These are phyloP conservation scores for Acrocalymma vagum DNA, from an alignment of 2,329 filamentous ascomycete species.

Conservation along the genomic window DNA sequence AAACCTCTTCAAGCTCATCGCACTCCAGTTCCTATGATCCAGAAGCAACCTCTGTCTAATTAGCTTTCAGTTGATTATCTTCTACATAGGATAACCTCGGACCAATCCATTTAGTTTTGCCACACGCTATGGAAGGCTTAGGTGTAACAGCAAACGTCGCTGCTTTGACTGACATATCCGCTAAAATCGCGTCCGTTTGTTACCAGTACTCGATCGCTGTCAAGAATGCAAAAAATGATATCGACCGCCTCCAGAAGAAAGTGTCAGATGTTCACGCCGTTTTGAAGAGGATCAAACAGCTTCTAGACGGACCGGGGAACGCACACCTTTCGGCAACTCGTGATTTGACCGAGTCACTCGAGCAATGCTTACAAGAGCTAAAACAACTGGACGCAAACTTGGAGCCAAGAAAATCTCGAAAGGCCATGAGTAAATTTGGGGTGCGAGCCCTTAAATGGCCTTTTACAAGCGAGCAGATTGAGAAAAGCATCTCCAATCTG, in stretches of 20 bases:
- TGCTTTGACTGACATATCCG: too few relatives aligned
- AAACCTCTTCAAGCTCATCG: too few relatives aligned
- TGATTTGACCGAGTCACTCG: slow-evolving; percentile 24
- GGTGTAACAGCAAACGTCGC: too few relatives aligned
- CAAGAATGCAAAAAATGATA: slow-evolving; percentile 35
- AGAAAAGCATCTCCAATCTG: slow-evolving; percentile 33
- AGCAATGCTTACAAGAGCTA: slow-evolving; percentile 23
- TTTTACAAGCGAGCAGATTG: slow-evolving; percentile 46
- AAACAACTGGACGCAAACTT: slow-evolving; percentile 16
- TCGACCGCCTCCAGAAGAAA: slow-evolving; percentile 43
- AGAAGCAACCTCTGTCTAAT: too few relatives aligned
- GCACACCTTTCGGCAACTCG: slow-evolving; percentile 34
- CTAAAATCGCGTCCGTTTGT: too few relatives aligned
- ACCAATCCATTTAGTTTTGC: too few relatives aligned
- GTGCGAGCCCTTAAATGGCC: slow-evolving; percentile 52
- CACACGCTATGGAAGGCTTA: too few relatives aligned
- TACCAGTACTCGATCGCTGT: too few relatives aligned
- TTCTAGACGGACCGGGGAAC: slow-evolving; percentile 35
- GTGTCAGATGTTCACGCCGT: slow-evolving; percentile 30
- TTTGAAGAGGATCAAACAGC: slow-evolving; percentile 30
- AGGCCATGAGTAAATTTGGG: slow-evolving; percentile 41
- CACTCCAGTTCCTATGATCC: too few relatives aligned
- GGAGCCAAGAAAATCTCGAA: slow-evolving; percentile 25
- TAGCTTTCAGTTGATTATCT: too few relatives aligned
- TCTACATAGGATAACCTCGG: too few relatives aligned